Conservation (phyloP, 1,284 basidiomycete species). For the Naganishia liquefaciens region DNA sequence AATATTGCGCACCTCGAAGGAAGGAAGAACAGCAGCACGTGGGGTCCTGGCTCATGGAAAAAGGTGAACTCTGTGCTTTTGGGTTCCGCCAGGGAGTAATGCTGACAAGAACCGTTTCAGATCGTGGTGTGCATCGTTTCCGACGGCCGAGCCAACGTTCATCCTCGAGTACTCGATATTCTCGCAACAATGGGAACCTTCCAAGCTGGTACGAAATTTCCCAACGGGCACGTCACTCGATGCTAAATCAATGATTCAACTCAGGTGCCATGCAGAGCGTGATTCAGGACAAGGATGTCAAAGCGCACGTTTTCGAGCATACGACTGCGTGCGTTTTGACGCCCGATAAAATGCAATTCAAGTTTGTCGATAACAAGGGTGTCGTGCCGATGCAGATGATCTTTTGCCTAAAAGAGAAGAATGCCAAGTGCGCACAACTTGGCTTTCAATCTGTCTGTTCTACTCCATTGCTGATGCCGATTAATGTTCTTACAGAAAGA, state of each 20-base stretch:
- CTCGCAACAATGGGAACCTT: slow-evolving; percentile 61
- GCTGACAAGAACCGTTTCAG: slow-evolving; percentile 55
- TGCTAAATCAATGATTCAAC: not conserved
- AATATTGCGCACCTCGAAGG: slow-evolving; percentile 88
- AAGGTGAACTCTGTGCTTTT: slow-evolving; percentile 61
- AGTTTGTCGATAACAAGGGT: slow-evolving; percentile 82
- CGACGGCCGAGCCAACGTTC: slow-evolving; percentile 87
- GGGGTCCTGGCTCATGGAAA: slow-evolving; percentile 96
- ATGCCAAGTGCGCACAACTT: slow-evolving; percentile 64
- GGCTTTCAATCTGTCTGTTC: too few species aligned
- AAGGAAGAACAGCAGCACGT: slow-evolving; percentile 88
- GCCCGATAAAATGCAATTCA: slow-evolving; percentile 78
- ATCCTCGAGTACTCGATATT: slow-evolving; percentile 91
- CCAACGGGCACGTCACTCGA: not conserved
- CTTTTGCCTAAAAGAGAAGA: slow-evolving; percentile 76
- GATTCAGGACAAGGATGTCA: slow-evolving; percentile 83
- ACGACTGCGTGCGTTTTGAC: slow-evolving; percentile 89
- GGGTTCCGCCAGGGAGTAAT: too few species aligned
- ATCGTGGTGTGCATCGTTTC: slow-evolving; percentile 94
- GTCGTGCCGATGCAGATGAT: slow-evolving; percentile 90
- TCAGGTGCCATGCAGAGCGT: slow-evolving; percentile 80
- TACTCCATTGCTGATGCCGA: not conserved
- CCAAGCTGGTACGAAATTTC: slow-evolving; percentile 54
- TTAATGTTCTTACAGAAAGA: slow-evolving; percentile 67
- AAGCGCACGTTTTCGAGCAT: slow-evolving; percentile 88